Evolutionary conservation across 805 yeast species (phyloP).

Genomic region (Phaffomyces antillensis): DNA sequence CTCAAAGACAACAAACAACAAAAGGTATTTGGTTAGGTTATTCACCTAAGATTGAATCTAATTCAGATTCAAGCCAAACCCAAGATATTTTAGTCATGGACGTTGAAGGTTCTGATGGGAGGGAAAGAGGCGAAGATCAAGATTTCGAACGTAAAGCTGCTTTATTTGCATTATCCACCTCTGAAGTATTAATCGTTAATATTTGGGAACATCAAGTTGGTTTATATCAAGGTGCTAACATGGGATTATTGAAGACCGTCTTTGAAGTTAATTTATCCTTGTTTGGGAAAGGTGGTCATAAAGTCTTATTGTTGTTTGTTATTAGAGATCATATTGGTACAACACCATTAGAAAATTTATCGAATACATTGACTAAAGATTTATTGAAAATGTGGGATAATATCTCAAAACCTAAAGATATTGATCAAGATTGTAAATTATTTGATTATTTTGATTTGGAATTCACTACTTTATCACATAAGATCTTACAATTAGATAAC

Average conservation of each 20-base stretch:
- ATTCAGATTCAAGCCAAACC: conserved; percentile 12
- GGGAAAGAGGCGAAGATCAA: conserved; percentile 97
- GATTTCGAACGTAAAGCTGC: conserved; percentile 98
- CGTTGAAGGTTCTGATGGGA: conserved; percentile 98
- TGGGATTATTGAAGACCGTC: conserved; percentile 92
- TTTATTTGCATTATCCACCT: conserved; percentile 84
- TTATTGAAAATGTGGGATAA: conserved; percentile 71
- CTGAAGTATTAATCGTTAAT: conserved; percentile 85
- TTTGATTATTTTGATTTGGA: conserved; percentile 79
- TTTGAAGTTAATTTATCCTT: conserved; percentile 89
- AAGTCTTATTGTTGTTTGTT: conserved; percentile 73
- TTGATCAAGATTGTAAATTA: conserved; percentile 42
- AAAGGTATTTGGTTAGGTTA: conserved; percentile 76
- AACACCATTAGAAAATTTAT: conserved; percentile 70
- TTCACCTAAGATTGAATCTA: conserved; percentile 34
- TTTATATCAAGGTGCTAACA: conserved; percentile 93
- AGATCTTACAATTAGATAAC: conserved; percentile 67
- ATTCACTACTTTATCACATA: conserved; percentile 80
- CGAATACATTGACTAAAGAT: conserved; percentile 63
- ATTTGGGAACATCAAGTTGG: conserved; percentile 98
- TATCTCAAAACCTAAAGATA: conserved; percentile 64
- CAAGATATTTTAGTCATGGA: conserved; percentile 66
- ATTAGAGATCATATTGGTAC: conserved; percentile 87
- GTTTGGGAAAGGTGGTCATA: conserved; percentile 59
- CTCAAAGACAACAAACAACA: conserved; percentile 81